Evolutionary conservation across 768 basidiomycete genomes (phyloP).

Genomic region (Rhizopogon salebrosus): DNA sequence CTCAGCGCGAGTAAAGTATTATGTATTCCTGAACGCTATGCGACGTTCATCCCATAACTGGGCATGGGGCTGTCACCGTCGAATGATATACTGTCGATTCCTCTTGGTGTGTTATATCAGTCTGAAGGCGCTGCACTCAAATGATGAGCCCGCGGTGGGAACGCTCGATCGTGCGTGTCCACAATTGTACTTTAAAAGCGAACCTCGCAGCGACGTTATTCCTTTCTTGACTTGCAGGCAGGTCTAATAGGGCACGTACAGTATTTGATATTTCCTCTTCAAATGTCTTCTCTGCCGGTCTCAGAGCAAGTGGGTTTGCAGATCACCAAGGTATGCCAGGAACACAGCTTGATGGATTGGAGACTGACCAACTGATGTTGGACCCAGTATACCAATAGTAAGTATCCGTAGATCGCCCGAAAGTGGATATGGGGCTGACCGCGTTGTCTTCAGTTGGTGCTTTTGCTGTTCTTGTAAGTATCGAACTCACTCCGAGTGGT

Average conservation of each 20-base stretch:
- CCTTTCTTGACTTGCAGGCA: not conserved
- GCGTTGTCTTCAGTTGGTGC: slow-evolving; percentile 9
- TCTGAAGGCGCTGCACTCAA: not conserved
- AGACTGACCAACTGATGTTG: not conserved
- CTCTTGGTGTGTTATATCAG: not conserved
- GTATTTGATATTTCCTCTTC: not conserved
- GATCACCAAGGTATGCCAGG: slow-evolving; percentile 6
- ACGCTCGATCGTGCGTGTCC: not conserved
- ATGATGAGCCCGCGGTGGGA: not conserved
- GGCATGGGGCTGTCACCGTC: too few species aligned
- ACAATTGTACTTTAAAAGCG: not conserved
- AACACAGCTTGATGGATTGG: not conserved
- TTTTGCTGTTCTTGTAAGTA: slow-evolving; percentile 12
- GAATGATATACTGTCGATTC: too few species aligned
- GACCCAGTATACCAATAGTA: slow-evolving; percentile 12
- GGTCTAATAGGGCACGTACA: not conserved
- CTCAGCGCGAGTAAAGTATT: too few species aligned
- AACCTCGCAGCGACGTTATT: not conserved
- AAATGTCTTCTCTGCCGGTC: not conserved
- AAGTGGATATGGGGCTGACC: not conserved
- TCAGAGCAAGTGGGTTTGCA: slow-evolving; percentile 10
- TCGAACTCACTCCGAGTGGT: not conserved
- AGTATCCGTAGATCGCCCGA: not conserved
- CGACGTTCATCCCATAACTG: too few species aligned
- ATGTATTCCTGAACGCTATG: too few species aligned